phyloP scores from a whole-genome alignment of 2,329 filamentous ascomycete genomes.

The Metarhizium humberi region DNA sequence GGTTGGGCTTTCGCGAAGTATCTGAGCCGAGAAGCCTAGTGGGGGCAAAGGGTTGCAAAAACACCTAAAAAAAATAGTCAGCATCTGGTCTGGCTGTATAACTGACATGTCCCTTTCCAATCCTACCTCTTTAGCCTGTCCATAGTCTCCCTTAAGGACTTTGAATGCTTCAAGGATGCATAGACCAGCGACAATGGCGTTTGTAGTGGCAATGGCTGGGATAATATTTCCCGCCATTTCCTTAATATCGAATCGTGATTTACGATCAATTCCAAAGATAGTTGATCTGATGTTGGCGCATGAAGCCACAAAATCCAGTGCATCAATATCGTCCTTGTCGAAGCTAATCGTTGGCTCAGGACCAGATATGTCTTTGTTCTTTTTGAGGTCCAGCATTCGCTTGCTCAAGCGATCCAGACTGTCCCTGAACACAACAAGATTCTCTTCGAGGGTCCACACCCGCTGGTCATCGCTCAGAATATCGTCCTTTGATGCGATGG shows the following conservation, averaged over 20 bases:
- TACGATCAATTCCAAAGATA: constrained; percentile 80
- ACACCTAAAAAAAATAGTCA: constrained; percentile 44
- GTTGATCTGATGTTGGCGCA: constrained; percentile 82
- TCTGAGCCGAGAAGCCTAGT: constrained; percentile 52
- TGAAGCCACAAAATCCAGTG: constrained; percentile 86
- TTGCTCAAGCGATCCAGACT: constrained; percentile 70
- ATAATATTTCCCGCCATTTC: constrained; percentile 99
- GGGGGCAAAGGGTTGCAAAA: constrained; percentile 60
- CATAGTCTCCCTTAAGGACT: constrained; percentile 64
- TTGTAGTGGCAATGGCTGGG: constrained; percentile 94
- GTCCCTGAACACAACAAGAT: constrained; percentile 76
- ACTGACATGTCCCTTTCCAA: neutral
- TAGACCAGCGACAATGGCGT: constrained; percentile 87
- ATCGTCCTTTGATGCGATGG: constrained; percentile 42
- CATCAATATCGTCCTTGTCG: constrained; percentile 95
- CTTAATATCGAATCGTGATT: constrained; percentile 94
- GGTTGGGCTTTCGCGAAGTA: constrained; percentile 56
- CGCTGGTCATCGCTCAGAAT: constrained; percentile 60
- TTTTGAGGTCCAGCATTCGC: constrained; percentile 58
- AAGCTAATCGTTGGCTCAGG: constrained; percentile 66
- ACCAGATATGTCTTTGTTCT: constrained; percentile 33
- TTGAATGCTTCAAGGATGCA: constrained; percentile 93
- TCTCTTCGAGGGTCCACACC: constrained; percentile 75
- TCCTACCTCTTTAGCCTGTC: constrained; percentile 63
- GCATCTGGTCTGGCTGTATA: neutral